Base-by-base conservation (phyloP, 164 flowering plant species). In the Pachysandra terminalis region DNA sequence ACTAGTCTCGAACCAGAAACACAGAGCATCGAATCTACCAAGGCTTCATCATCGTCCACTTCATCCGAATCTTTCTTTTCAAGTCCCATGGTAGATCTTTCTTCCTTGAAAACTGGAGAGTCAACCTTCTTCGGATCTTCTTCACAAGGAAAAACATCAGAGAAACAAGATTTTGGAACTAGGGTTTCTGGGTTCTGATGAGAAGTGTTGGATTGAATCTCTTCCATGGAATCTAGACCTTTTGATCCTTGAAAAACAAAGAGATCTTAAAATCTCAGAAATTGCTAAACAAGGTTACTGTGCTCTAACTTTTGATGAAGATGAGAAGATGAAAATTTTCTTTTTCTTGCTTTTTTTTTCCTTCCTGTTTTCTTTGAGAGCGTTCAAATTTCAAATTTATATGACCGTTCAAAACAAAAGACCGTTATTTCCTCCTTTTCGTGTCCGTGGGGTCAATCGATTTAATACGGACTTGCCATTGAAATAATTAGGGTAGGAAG, bases 1-100 rank as follows among this genome's bases (percentile, higher is more conserved):
- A 88, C 67, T 0, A 91, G 69, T 68, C 82, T 87, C 17, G 93
- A 79, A 70, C 84, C 82, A 1, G 85, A 65, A 73, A 83, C 81
- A 61, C 93, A 91, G 28, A 89, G 76, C 85, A 83, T 73, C 0
- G 81, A 82, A 68, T 89, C 96, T 0, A 52, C 52, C 19, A 65
- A 73, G 68, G 35, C 73, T 13, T 66, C 80, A 14, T 56, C 77
- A n/a, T 41, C 75, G 3, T 74, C 85, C 0, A 69, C 78, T 71
- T 71, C 68, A 26, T 28, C 14, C 40, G 68, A 72, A 69, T 64
- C 69, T 45, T 67, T 54, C 12, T 19, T 37, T 45, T 59, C 78
- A 65, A 68, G 66, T 32, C 65, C 57, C 32, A 66, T 59, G 8
- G 65, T 59, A 10, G 66, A 41, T 14, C 59, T 61, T 32, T 70